These are phyloP conservation scores for Tubosaeta sp. DNA, from an alignment of 768 basidiomycete species.

Conservation along the genomic window DNA sequence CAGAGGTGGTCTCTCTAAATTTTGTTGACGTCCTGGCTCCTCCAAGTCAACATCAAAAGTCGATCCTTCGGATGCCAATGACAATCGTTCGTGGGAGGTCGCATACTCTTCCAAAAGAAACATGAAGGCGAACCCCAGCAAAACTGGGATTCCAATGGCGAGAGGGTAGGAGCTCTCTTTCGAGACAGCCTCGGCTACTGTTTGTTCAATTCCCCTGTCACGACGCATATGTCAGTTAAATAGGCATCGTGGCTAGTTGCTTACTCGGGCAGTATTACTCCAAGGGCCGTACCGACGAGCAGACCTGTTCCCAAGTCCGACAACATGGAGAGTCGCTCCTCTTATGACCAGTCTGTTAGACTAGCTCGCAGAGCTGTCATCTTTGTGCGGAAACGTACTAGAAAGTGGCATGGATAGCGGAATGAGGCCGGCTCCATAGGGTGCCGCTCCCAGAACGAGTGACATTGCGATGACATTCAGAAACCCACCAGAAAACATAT, in stretches of 20 bases:
- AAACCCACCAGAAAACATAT: slow-evolving; percentile 24
- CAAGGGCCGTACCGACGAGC: slow-evolving; percentile 83
- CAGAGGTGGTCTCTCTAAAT: slow-evolving; percentile 12
- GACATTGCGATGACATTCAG: slow-evolving; percentile 43
- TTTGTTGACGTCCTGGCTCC: slow-evolving; percentile 43
- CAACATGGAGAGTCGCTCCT: slow-evolving; percentile 42
- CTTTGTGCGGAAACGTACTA: slow-evolving; percentile 36
- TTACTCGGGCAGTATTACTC: slow-evolving; percentile 91
- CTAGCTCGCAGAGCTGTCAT: background rate
- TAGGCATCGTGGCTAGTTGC: slow-evolving; percentile 28
- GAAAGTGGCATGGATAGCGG: slow-evolving; percentile 74
- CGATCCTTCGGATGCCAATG: slow-evolving; percentile 11
- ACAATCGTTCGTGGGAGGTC: slow-evolving; percentile 45
- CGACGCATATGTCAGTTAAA: background rate
- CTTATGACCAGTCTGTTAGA: slow-evolving; percentile 34
- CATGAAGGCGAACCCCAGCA: slow-evolving; percentile 54
- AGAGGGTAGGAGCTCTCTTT: slow-evolving; percentile 42
- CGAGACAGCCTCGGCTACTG: slow-evolving; percentile 34
- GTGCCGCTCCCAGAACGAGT: slow-evolving; percentile 52
- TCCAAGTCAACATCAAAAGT: slow-evolving; percentile 61
- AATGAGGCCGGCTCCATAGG: slow-evolving; percentile 67
- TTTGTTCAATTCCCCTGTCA: slow-evolving; percentile 69
- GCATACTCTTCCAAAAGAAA: slow-evolving; percentile 64
- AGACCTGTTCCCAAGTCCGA: slow-evolving; percentile 74
- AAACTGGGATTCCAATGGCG: slow-evolving; percentile 57